Evolutionary conservation across 345 rosid genomes (phyloP), one percentile per base, ranked within the genome.

Genomic region (Aurinia saxatilis): DNA sequence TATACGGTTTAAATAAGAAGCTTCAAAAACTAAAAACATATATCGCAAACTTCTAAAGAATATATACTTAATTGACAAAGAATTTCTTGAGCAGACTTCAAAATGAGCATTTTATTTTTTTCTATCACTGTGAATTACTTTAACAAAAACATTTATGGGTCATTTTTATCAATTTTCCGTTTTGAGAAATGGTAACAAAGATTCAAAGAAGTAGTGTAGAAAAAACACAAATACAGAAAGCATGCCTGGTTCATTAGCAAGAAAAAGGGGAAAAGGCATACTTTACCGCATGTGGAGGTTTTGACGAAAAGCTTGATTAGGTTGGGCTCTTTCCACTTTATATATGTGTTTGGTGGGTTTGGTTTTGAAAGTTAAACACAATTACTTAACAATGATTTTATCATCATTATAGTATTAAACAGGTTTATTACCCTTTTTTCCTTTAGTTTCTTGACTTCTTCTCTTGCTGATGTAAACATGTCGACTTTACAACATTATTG

Each of bases 281-380:
- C 76, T 68, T 80, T 84, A 75, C 59, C 70, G 81, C 88, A 78
- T 81, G 95, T 78, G 95, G 82, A 68, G 78, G 87, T 82, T 84
- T 81, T 83, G 81, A 64, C 71, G 57, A 64, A 71, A 25, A 25
- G 18, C 75, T 71, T 64, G 64, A 63, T 57, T 71, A 63, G 65
- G 70, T 63, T 56, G 55, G 39, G 78, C 71, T 66, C 37, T 78
- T 77, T 81, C 30, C 50, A 40, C 65, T 76, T 80, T 81, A 36
- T 30, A 39, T 61, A 15, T 69, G 77, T 60, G 88, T 71, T 64
- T 64, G 75, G 70, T 71, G 65, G 70, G 67, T 88, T 86, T 82
- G 87, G 82, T 68, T 78, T 46, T 25, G 52, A 78, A 75, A 34
- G 58, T 62, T 59, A 56, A 63, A 58, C 55, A 68, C 34, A 51